These are phyloP conservation scores for Calonectria ilicicola DNA, from an alignment of 2,329 filamentous ascomycete species.

Conservation along the genomic window DNA sequence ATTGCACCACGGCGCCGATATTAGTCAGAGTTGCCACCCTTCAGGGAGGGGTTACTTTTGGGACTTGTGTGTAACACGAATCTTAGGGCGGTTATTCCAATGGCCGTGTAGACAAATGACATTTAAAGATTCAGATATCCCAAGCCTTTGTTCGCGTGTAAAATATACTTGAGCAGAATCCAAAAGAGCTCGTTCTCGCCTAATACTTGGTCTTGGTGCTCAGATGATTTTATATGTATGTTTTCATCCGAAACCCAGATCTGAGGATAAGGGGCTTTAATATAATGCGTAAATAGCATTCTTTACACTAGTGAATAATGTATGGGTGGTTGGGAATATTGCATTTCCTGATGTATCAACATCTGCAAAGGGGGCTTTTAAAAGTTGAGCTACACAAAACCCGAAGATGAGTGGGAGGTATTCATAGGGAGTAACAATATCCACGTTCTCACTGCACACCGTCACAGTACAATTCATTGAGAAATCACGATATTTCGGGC, in stretches of 20 bases:
- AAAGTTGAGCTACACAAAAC: too few relatives aligned
- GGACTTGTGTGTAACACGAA: not conserved
- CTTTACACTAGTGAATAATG: too few relatives aligned
- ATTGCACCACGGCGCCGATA: not conserved
- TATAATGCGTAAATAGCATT: too few relatives aligned
- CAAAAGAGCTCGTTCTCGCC: not conserved
- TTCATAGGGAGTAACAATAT: too few relatives aligned
- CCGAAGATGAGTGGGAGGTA: too few relatives aligned
- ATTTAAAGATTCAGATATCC: not conserved
- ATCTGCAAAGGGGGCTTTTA: too few relatives aligned
- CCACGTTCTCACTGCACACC: too few relatives aligned
- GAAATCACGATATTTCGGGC: too few relatives aligned
- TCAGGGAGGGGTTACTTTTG: not conserved
- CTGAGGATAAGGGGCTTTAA: too few relatives aligned
- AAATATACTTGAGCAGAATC: not conserved
- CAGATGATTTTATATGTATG: not conserved
- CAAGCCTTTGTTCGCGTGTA: not conserved
- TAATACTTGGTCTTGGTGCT: not conserved
- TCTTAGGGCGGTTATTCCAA: not conserved
- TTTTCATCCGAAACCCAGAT: not conserved
- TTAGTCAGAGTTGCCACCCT: not conserved
- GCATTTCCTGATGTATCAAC: too few relatives aligned
- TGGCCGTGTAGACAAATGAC: not conserved
- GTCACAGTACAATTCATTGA: too few relatives aligned
- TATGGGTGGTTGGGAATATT: too few relatives aligned